Evolutionary conservation across 1,284 basidiomycete genomes (phyloP).

Genomic region (Ceratobasidium sp.): DNA sequence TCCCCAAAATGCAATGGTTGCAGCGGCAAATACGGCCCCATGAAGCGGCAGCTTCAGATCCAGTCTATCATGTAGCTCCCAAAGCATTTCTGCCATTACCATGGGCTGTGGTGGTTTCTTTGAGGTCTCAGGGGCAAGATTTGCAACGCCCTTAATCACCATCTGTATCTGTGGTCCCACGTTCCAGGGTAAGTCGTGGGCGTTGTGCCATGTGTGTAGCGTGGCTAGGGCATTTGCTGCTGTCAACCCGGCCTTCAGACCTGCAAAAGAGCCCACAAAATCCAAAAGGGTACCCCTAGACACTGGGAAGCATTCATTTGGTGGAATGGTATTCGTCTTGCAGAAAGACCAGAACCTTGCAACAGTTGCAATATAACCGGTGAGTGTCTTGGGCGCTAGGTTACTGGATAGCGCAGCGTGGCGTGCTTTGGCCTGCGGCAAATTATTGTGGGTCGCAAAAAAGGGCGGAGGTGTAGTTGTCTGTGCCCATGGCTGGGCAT

Average conservation of each 20-base stretch:
- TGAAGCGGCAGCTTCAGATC: slow-evolving; percentile 1
- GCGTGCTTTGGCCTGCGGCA: too few species aligned
- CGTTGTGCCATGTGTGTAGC: slow-evolving; percentile 52
- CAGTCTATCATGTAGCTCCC: not conserved
- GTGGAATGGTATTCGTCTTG: not conserved
- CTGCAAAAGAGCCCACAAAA: not conserved
- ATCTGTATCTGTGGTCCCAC: slow-evolving; percentile 47
- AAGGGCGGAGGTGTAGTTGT: too few species aligned
- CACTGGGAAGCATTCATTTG: not conserved
- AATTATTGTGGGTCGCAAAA: too few species aligned
- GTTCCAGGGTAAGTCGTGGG: slow-evolving; percentile 48
- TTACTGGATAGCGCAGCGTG: not conserved
- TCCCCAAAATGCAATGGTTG: slow-evolving; percentile 35
- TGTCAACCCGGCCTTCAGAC: not conserved
- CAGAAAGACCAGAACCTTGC: not conserved
- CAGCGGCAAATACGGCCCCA: slow-evolving; percentile 25
- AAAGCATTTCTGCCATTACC: not conserved
- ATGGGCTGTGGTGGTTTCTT: not conserved
- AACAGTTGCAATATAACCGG: not conserved
- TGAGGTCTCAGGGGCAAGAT: slow-evolving; percentile 47
- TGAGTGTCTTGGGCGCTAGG: not conserved
- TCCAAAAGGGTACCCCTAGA: not conserved
- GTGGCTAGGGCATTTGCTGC: slow-evolving; percentile 45
- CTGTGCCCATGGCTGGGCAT: too few species aligned
- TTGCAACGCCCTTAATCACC: slow-evolving; percentile 48